Evolutionary conservation across 75 land plant species (phyloP).

Genomic region (Pinus tabuliformis): DNA sequence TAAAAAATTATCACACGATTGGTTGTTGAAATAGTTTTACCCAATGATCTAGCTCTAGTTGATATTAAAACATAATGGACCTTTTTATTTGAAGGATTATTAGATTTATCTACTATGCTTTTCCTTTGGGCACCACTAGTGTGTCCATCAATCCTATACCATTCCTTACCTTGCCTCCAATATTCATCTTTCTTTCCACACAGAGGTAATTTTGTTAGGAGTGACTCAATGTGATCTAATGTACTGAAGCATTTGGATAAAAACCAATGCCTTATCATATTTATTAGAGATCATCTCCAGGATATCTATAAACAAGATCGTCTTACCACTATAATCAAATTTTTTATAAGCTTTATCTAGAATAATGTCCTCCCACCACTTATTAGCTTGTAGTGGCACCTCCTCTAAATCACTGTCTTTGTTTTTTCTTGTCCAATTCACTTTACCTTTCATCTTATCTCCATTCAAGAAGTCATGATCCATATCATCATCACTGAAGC

Average conservation of each 20-base stretch:
- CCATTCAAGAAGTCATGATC: no score
- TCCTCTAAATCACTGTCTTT: neutral
- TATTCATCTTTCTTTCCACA: conserved; percentile 37
- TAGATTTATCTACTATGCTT: conserved; percentile 81
- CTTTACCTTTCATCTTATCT: neutral
- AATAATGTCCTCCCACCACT: conserved; percentile 87
- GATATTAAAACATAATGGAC: conserved; percentile 93
- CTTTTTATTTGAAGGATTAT: conserved; percentile 68
- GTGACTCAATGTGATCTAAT: conserved; percentile 76
- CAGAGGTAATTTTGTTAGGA: conserved; percentile 61
- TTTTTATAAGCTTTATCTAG: conserved; percentile 44
- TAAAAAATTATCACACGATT: conserved; percentile 94
- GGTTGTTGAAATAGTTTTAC: conserved; percentile 90
- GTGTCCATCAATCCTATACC: conserved; percentile 98
- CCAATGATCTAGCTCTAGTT: conserved; percentile 93
- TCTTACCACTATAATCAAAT: conserved; percentile 83
- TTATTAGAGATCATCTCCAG: conserved; percentile 70
- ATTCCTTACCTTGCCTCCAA: conserved; percentile 87
- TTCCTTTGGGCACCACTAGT: conserved; percentile 73
- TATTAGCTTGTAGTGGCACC: neutral
- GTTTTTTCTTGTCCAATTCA: neutral
- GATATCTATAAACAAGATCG: conserved; percentile 83
- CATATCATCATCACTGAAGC: no score
- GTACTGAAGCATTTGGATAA: conserved; percentile 89
- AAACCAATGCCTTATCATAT: conserved; percentile 83